Evolutionary conservation across 1,284 basidiomycete genomes (phyloP).

Genomic region (Marasmius sp.): DNA sequence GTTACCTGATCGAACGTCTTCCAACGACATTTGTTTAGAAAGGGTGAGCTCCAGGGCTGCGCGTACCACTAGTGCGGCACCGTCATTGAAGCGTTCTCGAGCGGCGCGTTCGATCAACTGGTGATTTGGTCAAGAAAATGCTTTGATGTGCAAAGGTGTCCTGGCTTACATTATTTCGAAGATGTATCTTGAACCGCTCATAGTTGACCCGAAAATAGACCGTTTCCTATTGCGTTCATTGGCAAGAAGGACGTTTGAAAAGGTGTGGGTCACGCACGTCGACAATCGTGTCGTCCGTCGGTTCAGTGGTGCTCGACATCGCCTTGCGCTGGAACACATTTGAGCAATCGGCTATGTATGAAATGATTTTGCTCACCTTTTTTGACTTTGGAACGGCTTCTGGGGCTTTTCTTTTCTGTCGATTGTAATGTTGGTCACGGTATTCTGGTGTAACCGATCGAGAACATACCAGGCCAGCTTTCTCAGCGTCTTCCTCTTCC

Average conservation of each 20-base stretch:
- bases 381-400: slow-evolving; percentile 51
- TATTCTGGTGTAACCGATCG: slow-evolving; percentile 7
- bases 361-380: slow-evolving; percentile 8
- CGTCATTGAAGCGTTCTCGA: slow-evolving; percentile 75
- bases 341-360: neutral
- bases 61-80: slow-evolving; percentile 70
- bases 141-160: slow-evolving; percentile 6
- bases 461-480: slow-evolving; percentile 67
- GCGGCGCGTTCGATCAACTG: slow-evolving; percentile 79
- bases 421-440: neutral
- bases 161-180: slow-evolving; percentile 77
- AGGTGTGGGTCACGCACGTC: slow-evolving; percentile 49
- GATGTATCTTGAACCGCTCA: slow-evolving; percentile 84
- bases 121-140: slow-evolving; percentile 13
- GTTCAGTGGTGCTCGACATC: slow-evolving; percentile 34
- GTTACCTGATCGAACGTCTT: slow-evolving; percentile 65
- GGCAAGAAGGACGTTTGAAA: neutral
- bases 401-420: slow-evolving; percentile 41
- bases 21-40: slow-evolving; percentile 56
- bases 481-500: slow-evolving; percentile 73
- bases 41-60: slow-evolving; percentile 73
- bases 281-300: slow-evolving; percentile 56
- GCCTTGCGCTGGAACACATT: slow-evolving; percentile 48
- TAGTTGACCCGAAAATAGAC: slow-evolving; percentile 86
- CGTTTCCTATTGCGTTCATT: slow-evolving; percentile 47